phyloP scores from a whole-genome alignment of 2,329 filamentous ascomycete species.

The Colletotrichum sidae region DNA sequence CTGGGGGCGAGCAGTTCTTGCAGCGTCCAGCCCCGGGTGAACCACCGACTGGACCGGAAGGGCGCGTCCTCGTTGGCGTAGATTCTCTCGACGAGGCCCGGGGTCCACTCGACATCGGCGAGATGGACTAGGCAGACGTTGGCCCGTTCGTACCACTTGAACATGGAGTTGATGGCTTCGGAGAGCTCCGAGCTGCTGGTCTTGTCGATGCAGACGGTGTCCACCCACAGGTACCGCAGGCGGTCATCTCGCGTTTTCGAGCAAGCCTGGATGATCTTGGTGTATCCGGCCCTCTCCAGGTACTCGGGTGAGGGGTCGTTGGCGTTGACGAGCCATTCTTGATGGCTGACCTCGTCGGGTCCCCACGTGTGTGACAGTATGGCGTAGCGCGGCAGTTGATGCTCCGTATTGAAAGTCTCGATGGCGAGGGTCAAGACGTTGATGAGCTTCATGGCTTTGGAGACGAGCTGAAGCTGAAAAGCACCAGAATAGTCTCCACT shows the following conservation, averaged over 20 bases:
- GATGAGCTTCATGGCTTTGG: conserved; percentile 45
- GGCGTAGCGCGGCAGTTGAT: conserved; percentile 41
- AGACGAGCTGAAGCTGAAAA: background rate
- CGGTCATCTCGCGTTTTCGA: conserved; percentile 16
- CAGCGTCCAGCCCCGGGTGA: conserved; percentile 66
- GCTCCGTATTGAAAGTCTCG: conserved; percentile 40
- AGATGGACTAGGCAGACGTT: conserved; percentile 43
- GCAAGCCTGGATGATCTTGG: conserved; percentile 27
- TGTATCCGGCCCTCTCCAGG: conserved; percentile 21
- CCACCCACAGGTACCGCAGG: conserved; percentile 44
- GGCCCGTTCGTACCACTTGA: conserved; percentile 46
- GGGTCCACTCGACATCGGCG: conserved; percentile 12
- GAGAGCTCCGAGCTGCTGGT: conserved; percentile 45
- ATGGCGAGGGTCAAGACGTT: conserved; percentile 40
- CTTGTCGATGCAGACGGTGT: conserved; percentile 49
- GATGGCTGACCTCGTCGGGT: conserved; percentile 43
- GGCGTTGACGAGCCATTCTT: conserved; percentile 38
- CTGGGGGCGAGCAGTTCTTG: conserved; percentile 71
- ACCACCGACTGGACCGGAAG: conserved; percentile 43
- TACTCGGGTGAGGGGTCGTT: conserved; percentile 6
- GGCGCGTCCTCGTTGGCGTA: background rate
- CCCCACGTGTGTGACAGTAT: conserved; percentile 52
- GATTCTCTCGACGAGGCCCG: background rate
- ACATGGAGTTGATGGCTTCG: conserved; percentile 45
- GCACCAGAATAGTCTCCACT: background rate